These are phyloP conservation scores for Ramaria rubella DNA, from an alignment of 768 basidiomycete genomes.

Conservation along the genomic window DNA sequence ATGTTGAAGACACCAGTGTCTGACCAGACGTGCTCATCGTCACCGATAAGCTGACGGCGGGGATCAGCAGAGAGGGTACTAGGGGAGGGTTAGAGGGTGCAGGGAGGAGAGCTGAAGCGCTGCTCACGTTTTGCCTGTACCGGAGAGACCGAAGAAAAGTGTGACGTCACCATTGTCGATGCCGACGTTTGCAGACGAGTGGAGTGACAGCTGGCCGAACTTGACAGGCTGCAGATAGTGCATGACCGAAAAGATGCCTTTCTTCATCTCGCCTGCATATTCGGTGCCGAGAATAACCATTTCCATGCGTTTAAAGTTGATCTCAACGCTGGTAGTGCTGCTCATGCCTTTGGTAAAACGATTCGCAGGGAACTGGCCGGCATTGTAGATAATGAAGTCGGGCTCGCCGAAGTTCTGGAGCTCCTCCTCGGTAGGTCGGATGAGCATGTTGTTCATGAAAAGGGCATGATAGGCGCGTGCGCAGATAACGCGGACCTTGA, in stretches of 20 bases:
- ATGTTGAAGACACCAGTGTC: conserved; percentile 99
- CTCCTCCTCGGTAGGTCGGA: conserved; percentile 94
- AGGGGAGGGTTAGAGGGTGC: background rate
- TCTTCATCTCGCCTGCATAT: conserved; percentile 99
- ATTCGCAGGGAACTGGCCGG: conserved; percentile 99
- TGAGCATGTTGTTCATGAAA: conserved; percentile 99
- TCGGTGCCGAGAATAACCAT: conserved; percentile 99
- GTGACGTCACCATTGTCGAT: conserved; percentile 86
- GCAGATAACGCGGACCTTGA: conserved; percentile 99
- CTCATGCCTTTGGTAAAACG: conserved; percentile 99
- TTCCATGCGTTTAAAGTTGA: conserved; percentile 99
- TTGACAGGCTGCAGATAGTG: conserved; percentile 99
- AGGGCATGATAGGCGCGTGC: conserved; percentile 97
- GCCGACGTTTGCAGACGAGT: conserved; percentile 97
- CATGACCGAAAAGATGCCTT: conserved; percentile 99
- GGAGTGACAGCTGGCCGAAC: conserved; percentile 94
- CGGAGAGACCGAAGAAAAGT: conserved; percentile 97
- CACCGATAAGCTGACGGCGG: conserved; percentile 87
- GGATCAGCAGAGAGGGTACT: conserved; percentile 92
- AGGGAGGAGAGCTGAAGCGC: background rate
- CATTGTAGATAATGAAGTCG: conserved; percentile 99
- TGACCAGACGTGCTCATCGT: conserved; percentile 99
- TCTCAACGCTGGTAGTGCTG: conserved; percentile 95
- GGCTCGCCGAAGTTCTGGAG: conserved; percentile 93
- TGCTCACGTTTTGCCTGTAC: conserved; percentile 85